Percentiles rank a stretch among this genome's conserved stretches.
phyloP scores from a whole-genome alignment of 2,329 filamentous ascomycete species.

The Trichoderma sp. region DNA sequence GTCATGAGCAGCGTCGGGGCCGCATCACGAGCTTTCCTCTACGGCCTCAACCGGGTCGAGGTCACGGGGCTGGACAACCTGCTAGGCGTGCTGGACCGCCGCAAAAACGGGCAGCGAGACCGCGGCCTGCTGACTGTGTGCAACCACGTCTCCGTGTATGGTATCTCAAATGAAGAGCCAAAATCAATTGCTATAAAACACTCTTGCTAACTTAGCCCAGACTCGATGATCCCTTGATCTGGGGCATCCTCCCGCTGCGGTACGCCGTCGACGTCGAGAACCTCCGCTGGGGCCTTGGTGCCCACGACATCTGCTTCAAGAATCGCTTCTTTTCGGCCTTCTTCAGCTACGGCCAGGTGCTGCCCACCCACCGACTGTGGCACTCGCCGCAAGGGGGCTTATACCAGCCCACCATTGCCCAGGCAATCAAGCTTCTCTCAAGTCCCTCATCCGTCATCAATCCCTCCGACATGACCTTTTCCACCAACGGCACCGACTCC shows the following conservation, averaged over 20 bases:
- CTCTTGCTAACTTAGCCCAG: constrained; percentile 46
- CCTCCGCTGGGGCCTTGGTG: constrained; percentile 84
- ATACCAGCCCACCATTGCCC: constrained; percentile 83
- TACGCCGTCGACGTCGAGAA: constrained; percentile 72
- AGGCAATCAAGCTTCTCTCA: constrained; percentile 82
- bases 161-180: not conserved
- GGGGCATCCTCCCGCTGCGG: constrained; percentile 78
- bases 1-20: constrained; percentile 72
- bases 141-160: constrained; percentile 43
- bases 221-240: constrained; percentile 90
- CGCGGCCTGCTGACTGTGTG: constrained; percentile 76
- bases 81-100: constrained; percentile 69
- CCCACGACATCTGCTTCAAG: constrained; percentile 92
- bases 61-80: constrained; percentile 75
- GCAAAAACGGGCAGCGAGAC: constrained; percentile 62
- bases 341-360: constrained; percentile 84
- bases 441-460: constrained; percentile 49
- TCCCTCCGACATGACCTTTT: constrained; percentile 50
- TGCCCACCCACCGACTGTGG: constrained; percentile 79
- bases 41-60: constrained; percentile 71
- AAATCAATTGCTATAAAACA: not conserved
- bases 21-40: constrained; percentile 72
- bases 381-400: constrained; percentile 80
- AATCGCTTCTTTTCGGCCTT: constrained; percentile 73
- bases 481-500: constrained; percentile 63